phyloP scores from a whole-genome alignment of 2,329 filamentous ascomycete genomes.

The Cucurbitaria berberidis region DNA sequence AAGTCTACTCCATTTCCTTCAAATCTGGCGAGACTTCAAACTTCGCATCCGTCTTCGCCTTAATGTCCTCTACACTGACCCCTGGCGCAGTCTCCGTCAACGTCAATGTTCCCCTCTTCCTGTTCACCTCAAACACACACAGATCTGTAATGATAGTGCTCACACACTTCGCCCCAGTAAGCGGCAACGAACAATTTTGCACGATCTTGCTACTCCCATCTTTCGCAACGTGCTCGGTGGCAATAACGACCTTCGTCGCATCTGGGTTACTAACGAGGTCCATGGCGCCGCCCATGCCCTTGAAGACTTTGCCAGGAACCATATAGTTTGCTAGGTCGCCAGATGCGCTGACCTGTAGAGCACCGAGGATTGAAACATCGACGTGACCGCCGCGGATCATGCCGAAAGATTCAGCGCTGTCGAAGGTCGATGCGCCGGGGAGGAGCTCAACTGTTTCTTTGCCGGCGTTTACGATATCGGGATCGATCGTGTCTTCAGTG shows the following conservation, averaged over 20 bases:
- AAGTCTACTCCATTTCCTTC: slow-evolving; percentile 69
- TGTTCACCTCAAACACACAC: slow-evolving; percentile 68
- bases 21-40: slow-evolving; percentile 79
- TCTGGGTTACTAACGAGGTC: slow-evolving; percentile 85
- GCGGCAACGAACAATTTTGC: slow-evolving; percentile 61
- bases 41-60: slow-evolving; percentile 82
- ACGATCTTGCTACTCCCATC: slow-evolving; percentile 91
- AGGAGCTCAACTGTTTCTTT: slow-evolving; percentile 91
- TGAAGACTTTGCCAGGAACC: slow-evolving; percentile 83
- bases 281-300: slow-evolving; percentile 92
- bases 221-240: slow-evolving; percentile 94
- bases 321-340: slow-evolving; percentile 93
- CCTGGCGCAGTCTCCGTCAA: slow-evolving; percentile 84
- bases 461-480: slow-evolving; percentile 89
- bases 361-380: slow-evolving; percentile 85
- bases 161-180: slow-evolving; percentile 47
- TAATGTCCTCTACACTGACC: slow-evolving; percentile 85
- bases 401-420: slow-evolving; percentile 86
- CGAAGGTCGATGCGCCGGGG: slow-evolving; percentile 80
- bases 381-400: slow-evolving; percentile 90
- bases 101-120: slow-evolving; percentile 68
- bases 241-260: slow-evolving; percentile 85
- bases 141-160: slow-evolving; percentile 50
- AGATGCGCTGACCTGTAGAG: slow-evolving; percentile 81
- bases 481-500: slow-evolving; percentile 72